These are phyloP conservation scores for Earliella scabrosa DNA, from an alignment of 1,284 basidiomycete species.

Conservation along the genomic window DNA sequence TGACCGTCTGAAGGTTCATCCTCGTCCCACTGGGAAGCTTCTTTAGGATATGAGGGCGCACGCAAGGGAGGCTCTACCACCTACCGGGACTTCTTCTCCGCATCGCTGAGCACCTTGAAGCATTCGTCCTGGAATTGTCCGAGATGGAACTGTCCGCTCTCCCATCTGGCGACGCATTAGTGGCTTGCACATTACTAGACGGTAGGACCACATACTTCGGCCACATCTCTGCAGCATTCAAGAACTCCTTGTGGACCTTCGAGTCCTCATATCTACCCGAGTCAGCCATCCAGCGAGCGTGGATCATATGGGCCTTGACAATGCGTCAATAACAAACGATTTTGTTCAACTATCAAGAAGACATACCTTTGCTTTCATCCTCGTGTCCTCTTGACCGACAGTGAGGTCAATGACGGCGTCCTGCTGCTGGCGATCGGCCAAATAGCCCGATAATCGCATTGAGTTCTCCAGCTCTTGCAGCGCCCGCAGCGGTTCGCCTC, in stretches of 20 bases:
- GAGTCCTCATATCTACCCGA: constrained; percentile 82
- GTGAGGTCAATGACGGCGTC: constrained; percentile 12
- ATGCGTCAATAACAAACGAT: constrained; percentile 1
- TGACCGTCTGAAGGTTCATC: constrained; percentile 68
- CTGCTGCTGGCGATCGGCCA: not conserved
- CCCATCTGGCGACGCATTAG: constrained; percentile 61
- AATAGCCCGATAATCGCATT: constrained; percentile 42
- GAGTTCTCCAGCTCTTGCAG: constrained; percentile 89
- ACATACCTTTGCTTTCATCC: constrained; percentile 75
- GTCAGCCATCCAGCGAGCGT: constrained; percentile 93
- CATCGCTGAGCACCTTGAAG: constrained; percentile 54
- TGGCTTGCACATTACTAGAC: not conserved
- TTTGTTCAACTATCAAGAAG: not conserved
- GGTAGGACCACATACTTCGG: constrained; percentile 51
- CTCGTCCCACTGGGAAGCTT: constrained; percentile 49
- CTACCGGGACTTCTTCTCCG: constrained; percentile 58
- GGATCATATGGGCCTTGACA: constrained; percentile 80
- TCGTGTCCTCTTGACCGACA: constrained; percentile 48
- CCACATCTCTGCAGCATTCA: constrained; percentile 57
- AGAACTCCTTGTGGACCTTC: constrained; percentile 65
- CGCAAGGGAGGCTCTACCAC: constrained; percentile 17
- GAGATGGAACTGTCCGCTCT: constrained; percentile 85
- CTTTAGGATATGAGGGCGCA: constrained; percentile 2
- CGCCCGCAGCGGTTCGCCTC: constrained; percentile 86
- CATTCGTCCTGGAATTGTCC: constrained; percentile 88